Percentiles rank a stretch among this genome's conserved stretches.
Conservation (phyloP, 2,329 filamentous ascomycete species). For the Arthroderma uncinatum region DNA sequence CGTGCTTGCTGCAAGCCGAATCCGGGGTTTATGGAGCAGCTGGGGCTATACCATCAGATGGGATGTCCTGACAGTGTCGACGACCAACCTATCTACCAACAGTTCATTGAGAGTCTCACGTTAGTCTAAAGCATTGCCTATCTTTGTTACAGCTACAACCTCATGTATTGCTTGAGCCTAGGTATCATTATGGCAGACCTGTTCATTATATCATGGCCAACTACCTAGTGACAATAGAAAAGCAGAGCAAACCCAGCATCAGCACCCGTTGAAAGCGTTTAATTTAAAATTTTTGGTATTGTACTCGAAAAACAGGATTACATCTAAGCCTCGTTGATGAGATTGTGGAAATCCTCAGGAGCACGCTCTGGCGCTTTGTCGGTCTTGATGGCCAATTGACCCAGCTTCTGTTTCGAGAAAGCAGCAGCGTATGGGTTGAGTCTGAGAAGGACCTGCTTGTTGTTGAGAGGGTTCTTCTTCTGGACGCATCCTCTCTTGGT, state of each 20-base stretch:
- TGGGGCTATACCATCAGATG: slow-evolving; percentile 80
- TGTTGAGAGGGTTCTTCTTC: slow-evolving; percentile 99
- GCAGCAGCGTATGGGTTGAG: slow-evolving; percentile 95
- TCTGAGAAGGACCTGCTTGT: slow-evolving; percentile 97
- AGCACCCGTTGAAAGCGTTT: neutral
- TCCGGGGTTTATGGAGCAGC: slow-evolving; percentile 75
- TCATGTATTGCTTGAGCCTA: neutral
- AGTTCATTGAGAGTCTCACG: neutral
- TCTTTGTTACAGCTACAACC: too few relatives aligned
- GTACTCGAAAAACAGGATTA: slow-evolving; percentile 10
- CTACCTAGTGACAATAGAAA: slow-evolving; percentile 1
- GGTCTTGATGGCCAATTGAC: slow-evolving; percentile 53
- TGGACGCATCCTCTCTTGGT: slow-evolving; percentile 86
- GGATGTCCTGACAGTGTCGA: slow-evolving; percentile 62
- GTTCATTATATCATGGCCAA: neutral
- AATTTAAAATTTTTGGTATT: slow-evolving; percentile 3
- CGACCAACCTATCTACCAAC: slow-evolving; percentile 54
- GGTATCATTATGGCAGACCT: slow-evolving; percentile 2
- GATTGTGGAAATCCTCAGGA: slow-evolving; percentile 43
- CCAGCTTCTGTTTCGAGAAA: slow-evolving; percentile 77
- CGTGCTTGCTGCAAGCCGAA: slow-evolving; percentile 80
- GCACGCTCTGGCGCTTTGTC: slow-evolving; percentile 48
- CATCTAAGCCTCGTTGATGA: slow-evolving; percentile 43
- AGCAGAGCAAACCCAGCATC: neutral
- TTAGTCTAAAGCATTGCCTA: too few relatives aligned